Percentiles rank a stretch among this genome's conserved stretches.
phyloP scores from a whole-genome alignment of 2,329 filamentous ascomycete species.

The Colletotrichum australisinense region DNA sequence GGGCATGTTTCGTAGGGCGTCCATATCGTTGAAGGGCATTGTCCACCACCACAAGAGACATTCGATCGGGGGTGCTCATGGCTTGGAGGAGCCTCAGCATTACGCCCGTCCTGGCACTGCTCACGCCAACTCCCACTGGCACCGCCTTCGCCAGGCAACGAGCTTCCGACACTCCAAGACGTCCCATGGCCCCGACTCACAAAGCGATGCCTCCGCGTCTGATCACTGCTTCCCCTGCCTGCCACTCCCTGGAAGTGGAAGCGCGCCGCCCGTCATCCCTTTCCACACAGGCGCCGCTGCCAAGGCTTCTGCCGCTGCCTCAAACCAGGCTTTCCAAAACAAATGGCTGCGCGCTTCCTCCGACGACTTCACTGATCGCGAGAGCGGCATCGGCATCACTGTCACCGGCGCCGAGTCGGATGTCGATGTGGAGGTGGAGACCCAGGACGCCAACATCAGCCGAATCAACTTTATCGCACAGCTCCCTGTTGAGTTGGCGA shows the following conservation, averaged over 20 bases:
- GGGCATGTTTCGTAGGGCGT: slow-evolving; percentile 66
- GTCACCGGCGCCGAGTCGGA: slow-evolving; percentile 57
- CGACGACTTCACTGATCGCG: slow-evolving; percentile 65
- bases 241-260: slow-evolving; percentile 61
- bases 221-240: slow-evolving; percentile 37
- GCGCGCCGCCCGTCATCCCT: slow-evolving; percentile 71
- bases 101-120: slow-evolving; percentile 51
- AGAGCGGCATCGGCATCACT: slow-evolving; percentile 74
- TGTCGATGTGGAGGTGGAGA: slow-evolving; percentile 47
- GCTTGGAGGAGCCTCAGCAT: slow-evolving; percentile 40
- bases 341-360: slow-evolving; percentile 54
- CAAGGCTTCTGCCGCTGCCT: slow-evolving; percentile 69
- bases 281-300: slow-evolving; percentile 69
- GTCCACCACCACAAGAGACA: slow-evolving; percentile 55
- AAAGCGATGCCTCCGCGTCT: slow-evolving; percentile 44
- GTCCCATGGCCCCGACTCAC: slow-evolving; percentile 54
- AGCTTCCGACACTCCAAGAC: slow-evolving; percentile 61
- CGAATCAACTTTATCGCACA: slow-evolving; percentile 68
- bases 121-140: slow-evolving; percentile 62
- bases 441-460: slow-evolving; percentile 55
- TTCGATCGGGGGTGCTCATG: slow-evolving; percentile 51
- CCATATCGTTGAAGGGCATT: slow-evolving; percentile 64
- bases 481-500: slow-evolving; percentile 68
- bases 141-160: slow-evolving; percentile 62
- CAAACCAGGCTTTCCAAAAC: slow-evolving; percentile 58